Evolutionary conservation across 352 stramenopile genomes (phyloP), one percentile per base, ranked within the genome.

Genomic region (Pythium utonaiense): DNA sequence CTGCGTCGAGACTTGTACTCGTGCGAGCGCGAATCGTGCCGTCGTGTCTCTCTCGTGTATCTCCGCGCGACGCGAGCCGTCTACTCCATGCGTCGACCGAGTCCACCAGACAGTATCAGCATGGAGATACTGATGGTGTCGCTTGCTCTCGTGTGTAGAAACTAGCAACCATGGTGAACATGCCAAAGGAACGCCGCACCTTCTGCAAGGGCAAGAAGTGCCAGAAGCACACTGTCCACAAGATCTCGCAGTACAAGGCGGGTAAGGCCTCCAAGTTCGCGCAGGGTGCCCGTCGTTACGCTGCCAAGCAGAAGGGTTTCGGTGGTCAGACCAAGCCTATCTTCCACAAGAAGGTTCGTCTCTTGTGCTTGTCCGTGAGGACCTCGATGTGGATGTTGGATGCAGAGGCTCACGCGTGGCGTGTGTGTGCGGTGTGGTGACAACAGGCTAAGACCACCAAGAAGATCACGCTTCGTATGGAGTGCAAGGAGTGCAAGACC

Each of bases 401-500:
- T 21, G 41, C 9, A 9, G 31, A 45, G 0, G 45, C 24, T 60
- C 27, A 51, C 27, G 10, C 33, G 2, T 19, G 48, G 3, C 19
- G 41, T 36, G 47, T 13, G 10, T 42, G n/a, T 60, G 38, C 0
- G 21, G 33, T 52, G n/a, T 14, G 19, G 22, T 25, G 40, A 16
- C 17, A 6, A 25, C n/a, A 73, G 88, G 98, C 98, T 24, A 99
- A 99, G 93, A 99, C 97, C 58, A 98, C 92, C 71, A 97, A 97
- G 86, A 97, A 96, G 79, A 91, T 97, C 70, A 96, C 96, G 33
- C 86, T 99, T 45, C 92, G 98, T 73, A 92, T 99, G 72, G 97
- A 99, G 84, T 99, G 98, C 88, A 99, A 99, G 95, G 96, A 98
- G 70, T 99, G 98, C 91, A 99, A 99, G 94, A 90, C 86, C 63